Conservation (phyloP, 257 asterid genomes). For the Capsicum rhomboideum region DNA sequence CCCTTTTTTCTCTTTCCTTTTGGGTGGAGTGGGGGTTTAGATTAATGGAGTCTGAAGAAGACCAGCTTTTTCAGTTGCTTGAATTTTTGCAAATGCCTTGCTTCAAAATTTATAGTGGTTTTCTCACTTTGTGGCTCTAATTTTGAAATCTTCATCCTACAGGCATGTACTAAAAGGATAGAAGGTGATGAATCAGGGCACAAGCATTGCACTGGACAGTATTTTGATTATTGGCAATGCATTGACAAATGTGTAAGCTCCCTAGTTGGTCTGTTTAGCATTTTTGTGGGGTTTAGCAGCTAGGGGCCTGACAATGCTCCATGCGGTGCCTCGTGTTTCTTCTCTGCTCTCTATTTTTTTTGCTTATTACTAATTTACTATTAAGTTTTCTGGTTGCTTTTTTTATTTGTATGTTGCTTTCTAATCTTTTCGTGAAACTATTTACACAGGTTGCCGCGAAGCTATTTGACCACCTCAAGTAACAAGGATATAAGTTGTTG, state of each 20-base stretch:
- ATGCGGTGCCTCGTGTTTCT: neutral
- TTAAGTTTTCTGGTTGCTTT: neutral
- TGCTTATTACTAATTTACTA: neutral
- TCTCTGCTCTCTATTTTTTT: neutral
- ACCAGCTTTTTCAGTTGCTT: neutral
- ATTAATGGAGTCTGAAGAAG: neutral
- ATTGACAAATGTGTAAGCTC: conserved; percentile 23
- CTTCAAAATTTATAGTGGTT: neutral
- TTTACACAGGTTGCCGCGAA: conserved; percentile 5
- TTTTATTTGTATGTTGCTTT: neutral
- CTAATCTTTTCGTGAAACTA: neutral
- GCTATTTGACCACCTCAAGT: conserved; percentile 7
- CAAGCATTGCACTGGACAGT: conserved; percentile 36
- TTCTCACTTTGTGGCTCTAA: neutral
- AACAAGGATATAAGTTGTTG: neutral
- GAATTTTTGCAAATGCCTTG: neutral
- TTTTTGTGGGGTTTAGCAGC: neutral
- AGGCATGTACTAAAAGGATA: conserved; percentile 63
- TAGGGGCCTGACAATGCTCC: neutral
- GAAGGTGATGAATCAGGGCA: conserved; percentile 22
- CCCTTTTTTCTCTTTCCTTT: neutral
- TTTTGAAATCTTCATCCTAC: neutral
- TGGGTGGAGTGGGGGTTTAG: neutral
- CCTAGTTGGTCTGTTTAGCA: neutral
- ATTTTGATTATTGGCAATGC: conserved; percentile 29